Percentiles rank a stretch among this genome's conserved stretches.
These are phyloP conservation scores for Kodamaea sagamina DNA, from an alignment of 805 yeast species.

Conservation along the genomic window DNA sequence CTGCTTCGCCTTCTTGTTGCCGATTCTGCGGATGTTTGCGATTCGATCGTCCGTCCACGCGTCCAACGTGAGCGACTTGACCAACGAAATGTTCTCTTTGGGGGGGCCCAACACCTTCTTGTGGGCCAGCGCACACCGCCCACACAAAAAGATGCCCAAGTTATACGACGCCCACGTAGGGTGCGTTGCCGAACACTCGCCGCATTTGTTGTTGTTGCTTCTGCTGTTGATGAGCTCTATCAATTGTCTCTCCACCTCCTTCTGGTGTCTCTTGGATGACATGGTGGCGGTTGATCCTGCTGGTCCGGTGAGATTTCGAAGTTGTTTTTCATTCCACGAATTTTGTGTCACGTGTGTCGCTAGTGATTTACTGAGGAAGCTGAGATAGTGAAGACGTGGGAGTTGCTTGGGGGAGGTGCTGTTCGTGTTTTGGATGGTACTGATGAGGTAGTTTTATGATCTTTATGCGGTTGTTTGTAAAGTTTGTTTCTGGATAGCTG, in stretches of 20 bases:
- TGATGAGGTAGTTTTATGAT: too few species aligned
- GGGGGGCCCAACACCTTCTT: slow-evolving; percentile 56
- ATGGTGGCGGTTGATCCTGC: slow-evolving; percentile 9
- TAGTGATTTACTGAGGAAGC: background rate
- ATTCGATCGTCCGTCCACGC: slow-evolving; percentile 64
- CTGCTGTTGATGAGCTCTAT: slow-evolving; percentile 59
- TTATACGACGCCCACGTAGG: slow-evolving; percentile 60
- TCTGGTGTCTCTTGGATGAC: slow-evolving; percentile 42
- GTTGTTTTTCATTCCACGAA: background rate
- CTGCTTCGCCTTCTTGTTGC: slow-evolving; percentile 60
- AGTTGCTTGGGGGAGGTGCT: too few species aligned
- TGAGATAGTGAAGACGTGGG: too few species aligned
- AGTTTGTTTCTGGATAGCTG: too few species aligned
- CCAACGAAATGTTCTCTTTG: slow-evolving; percentile 52
- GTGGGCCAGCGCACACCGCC: slow-evolving; percentile 81
- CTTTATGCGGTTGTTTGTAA: too few species aligned
- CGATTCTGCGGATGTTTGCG: slow-evolving; percentile 45
- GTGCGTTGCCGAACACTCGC: slow-evolving; percentile 68
- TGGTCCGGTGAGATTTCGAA: too few species aligned
- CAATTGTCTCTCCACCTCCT: slow-evolving; percentile 51
- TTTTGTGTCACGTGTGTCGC: background rate
- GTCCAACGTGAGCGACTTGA: slow-evolving; percentile 74
- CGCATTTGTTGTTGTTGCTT: slow-evolving; percentile 69
- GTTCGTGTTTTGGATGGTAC: too few species aligned
- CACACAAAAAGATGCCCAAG: slow-evolving; percentile 76